A percentile compares a stretch with the other conserved stretches of the same genome.
phyloP scores from a whole-genome alignment of 1,284 basidiomycete species.

The Sporisorium iseilematis-ciliati region DNA sequence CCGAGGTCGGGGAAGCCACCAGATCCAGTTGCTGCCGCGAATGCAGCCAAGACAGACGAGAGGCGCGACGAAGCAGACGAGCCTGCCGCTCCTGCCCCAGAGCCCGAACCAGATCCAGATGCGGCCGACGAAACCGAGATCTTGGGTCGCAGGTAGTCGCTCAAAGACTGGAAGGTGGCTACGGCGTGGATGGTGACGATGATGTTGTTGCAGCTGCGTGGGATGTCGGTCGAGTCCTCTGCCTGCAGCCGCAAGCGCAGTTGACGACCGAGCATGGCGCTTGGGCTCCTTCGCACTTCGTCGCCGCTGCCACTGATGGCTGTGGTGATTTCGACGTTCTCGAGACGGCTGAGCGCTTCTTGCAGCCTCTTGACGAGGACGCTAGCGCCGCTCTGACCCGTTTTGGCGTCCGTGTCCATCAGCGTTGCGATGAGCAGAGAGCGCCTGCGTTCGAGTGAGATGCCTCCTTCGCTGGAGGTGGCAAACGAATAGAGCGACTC shows the following conservation, averaged over 20 bases:
- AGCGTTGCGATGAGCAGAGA: constrained; percentile 49
- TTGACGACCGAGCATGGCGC: constrained; percentile 60
- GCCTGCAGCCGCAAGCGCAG: constrained; percentile 64
- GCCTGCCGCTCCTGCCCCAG: constrained; percentile 24
- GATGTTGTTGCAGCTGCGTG: constrained; percentile 61
- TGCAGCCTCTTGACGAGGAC: constrained; percentile 61
- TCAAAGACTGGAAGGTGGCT: constrained; percentile 63
- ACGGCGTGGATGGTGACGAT: constrained; percentile 67
- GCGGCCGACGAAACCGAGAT: constrained; percentile 39
- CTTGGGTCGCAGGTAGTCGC: constrained; percentile 67
- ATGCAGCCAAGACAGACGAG: constrained; percentile 88
- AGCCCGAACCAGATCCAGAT: constrained; percentile 76
- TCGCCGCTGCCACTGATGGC: constrained; percentile 50
- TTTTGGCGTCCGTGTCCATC: constrained; percentile 35
- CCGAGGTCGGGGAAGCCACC: constrained; percentile 36
- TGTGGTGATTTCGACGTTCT: constrained; percentile 62
- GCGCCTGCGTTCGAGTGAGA: constrained; percentile 46
- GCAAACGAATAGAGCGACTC: constrained; percentile 87
- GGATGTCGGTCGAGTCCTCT: constrained; percentile 59
- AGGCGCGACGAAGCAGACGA: constrained; percentile 74
- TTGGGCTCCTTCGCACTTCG: constrained; percentile 53
- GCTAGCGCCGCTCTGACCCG: constrained; percentile 37
- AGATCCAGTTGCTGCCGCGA: constrained; percentile 76
- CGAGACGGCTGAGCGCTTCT: constrained; percentile 64
- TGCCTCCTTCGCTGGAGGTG: constrained; percentile 72